Percentiles rank a stretch among this genome's conserved stretches.
phyloP scores from a whole-genome alignment of 768 basidiomycete species.

The Macrolepiota fuliginosa region DNA sequence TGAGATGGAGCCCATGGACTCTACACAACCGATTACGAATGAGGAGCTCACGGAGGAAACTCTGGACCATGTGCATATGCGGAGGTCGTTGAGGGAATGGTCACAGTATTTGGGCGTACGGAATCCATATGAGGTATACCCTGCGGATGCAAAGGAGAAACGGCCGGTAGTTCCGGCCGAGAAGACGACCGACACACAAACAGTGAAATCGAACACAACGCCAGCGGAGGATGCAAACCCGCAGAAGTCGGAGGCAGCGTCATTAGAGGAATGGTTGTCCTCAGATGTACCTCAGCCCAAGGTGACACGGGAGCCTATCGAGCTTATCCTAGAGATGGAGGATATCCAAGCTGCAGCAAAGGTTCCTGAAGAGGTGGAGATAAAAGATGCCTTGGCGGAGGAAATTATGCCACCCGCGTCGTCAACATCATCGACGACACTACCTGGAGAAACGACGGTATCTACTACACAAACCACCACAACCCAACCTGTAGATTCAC shows the following conservation, averaged over 20 bases:
- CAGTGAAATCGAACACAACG: neutral
- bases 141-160: constrained; percentile 2
- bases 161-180: no score
- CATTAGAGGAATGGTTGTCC: neutral
- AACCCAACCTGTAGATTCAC: neutral
- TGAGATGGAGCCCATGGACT: constrained; percentile 26
- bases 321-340: neutral
- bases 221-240: neutral
- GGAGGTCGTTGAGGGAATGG: constrained; percentile 24
- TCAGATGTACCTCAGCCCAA: neutral
- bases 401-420: neutral
- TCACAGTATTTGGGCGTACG: constrained; percentile 16
- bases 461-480: no score
- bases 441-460: neutral
- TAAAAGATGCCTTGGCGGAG: neutral
- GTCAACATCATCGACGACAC: neutral
- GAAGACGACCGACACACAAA: neutral
- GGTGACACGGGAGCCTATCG: neutral
- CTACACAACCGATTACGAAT: constrained; percentile 19
- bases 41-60: constrained; percentile 21
- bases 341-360: neutral
- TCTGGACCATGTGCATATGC: constrained; percentile 28
- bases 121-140: constrained; percentile 25
- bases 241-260: neutral
- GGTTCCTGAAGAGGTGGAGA: neutral